A percentile compares a stretch with the other conserved stretches of the same genome.
Conservation (phyloP, 2,329 filamentous ascomycete species). For the Pyricularia pennisetigena region DNA sequence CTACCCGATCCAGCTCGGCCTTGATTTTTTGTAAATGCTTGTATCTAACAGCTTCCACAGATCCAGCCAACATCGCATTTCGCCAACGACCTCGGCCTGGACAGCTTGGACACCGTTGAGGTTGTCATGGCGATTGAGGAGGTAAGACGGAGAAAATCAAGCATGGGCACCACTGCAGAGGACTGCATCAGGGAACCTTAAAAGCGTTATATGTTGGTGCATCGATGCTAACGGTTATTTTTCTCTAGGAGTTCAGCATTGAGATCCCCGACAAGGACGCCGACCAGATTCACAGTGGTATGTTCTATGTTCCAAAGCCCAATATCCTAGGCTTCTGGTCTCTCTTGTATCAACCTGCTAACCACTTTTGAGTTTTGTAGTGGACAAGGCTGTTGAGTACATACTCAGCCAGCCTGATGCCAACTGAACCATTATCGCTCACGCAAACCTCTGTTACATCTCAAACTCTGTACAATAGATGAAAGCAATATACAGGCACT, state of each 20-base stretch:
- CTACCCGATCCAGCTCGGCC: background rate
- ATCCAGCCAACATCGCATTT: conserved; percentile 76
- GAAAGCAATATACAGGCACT: conserved; percentile 5
- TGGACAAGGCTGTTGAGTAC: conserved; percentile 91
- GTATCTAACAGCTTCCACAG: conserved; percentile 31
- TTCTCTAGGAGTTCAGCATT: conserved; percentile 58
- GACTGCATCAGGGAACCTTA: background rate
- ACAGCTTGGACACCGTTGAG: conserved; percentile 61
- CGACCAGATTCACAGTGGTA: conserved; percentile 89
- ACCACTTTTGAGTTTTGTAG: conserved; percentile 33
- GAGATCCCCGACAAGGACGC: conserved; percentile 98
- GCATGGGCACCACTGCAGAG: background rate
- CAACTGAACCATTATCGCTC: conserved; percentile 35
- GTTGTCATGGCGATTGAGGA: conserved; percentile 99
- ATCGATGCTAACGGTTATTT: background rate
- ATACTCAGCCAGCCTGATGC: conserved; percentile 89
- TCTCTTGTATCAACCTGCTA: background rate
- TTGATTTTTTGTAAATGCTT: background rate
- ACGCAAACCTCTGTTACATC: conserved; percentile 4
- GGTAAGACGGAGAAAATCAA: conserved; percentile 34
- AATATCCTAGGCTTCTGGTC: background rate
- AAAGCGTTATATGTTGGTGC: conserved; percentile 8
- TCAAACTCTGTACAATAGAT: conserved; percentile 10
- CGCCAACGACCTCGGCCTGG: conserved; percentile 13
- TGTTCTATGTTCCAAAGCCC: conserved; percentile 28